Percentiles rank a stretch among this genome's conserved stretches.
These are phyloP conservation scores for Apiospora kogelbergensis DNA, from an alignment of 2,329 filamentous ascomycete species.

Conservation along the genomic window DNA sequence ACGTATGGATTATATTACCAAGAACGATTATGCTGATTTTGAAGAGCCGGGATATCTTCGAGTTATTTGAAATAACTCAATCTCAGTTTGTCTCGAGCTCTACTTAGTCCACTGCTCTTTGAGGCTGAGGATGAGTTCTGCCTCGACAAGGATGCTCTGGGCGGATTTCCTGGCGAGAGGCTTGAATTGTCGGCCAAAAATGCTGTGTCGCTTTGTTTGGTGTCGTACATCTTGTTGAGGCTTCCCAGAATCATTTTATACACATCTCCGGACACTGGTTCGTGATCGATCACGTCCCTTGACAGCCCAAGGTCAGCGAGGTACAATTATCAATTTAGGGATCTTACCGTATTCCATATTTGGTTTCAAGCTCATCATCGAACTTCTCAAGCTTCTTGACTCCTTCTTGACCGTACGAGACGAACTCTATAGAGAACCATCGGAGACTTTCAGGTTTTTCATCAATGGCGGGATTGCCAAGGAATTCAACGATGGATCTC, in stretches of 20 bases:
- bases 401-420: constrained; percentile 28
- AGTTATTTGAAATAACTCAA: neutral
- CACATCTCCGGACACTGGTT: constrained; percentile 24
- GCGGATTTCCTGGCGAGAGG: neutral
- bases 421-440: constrained; percentile 30
- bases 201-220: neutral
- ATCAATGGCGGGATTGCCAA: neutral
- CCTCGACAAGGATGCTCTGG: neutral
- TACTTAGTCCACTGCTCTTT: neutral
- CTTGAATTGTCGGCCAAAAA: neutral
- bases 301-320: neutral
- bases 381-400: constrained; percentile 19
- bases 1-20: too few relatives aligned
- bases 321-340: neutral
- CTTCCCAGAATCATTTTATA: constrained; percentile 34
- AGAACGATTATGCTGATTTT: neutral
- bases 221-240: neutral
- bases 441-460: constrained; percentile 7
- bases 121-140: neutral
- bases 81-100: neutral
- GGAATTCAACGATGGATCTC: neutral
- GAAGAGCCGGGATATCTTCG: neutral
- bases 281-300: constrained; percentile 30
- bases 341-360: constrained; percentile 18
- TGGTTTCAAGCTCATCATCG: constrained; percentile 15